Evolutionary conservation across 139 green algal genomes (phyloP).

Genomic region (Eudorina sp.): DNA sequence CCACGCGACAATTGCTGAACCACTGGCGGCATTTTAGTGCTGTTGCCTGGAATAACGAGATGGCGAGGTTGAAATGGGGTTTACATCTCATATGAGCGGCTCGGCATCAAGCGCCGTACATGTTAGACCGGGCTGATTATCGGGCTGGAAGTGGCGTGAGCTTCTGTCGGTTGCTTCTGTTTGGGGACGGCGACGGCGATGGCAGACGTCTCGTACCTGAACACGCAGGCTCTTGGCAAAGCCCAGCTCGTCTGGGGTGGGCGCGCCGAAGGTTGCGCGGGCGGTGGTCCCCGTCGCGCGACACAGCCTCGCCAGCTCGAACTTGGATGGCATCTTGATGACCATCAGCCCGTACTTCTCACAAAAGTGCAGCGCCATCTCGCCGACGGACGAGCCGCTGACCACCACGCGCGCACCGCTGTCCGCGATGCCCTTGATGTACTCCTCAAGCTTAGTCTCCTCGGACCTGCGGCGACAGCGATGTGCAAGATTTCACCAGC

Average conservation of each 20-base stretch:
- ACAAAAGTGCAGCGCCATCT: constrained; percentile 99
- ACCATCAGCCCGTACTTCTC: constrained; percentile 89
- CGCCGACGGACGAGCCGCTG: constrained; percentile 86
- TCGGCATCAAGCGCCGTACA: no score
- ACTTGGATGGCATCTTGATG: constrained; percentile 95
- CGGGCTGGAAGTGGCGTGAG: no score
- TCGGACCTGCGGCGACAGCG: constrained; percentile 80
- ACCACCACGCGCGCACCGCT: constrained; percentile 84
- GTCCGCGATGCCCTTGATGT: constrained; percentile 89
- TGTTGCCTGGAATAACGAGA: no score
- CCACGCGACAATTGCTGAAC: no score
- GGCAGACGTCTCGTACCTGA: no score
- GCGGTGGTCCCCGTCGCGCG: constrained; percentile 88
- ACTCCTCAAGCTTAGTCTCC: constrained; percentile 92
- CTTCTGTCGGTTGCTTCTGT: no score
- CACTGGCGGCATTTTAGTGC: no score
- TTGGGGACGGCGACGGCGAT: no score
- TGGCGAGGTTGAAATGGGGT: no score
- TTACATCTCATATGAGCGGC: no score
- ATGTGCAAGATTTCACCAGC: no score
- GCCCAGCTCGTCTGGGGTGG: constrained; percentile 85
- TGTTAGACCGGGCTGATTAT: no score
- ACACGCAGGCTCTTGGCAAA: constrained; percentile 76
- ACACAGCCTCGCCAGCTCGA: constrained; percentile 96
- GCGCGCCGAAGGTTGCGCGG: constrained; percentile 60